These are phyloP conservation scores for Cymbopogon flexuosus DNA, from an alignment of 202 grass and related monocot genomes.

Conservation along the genomic window DNA sequence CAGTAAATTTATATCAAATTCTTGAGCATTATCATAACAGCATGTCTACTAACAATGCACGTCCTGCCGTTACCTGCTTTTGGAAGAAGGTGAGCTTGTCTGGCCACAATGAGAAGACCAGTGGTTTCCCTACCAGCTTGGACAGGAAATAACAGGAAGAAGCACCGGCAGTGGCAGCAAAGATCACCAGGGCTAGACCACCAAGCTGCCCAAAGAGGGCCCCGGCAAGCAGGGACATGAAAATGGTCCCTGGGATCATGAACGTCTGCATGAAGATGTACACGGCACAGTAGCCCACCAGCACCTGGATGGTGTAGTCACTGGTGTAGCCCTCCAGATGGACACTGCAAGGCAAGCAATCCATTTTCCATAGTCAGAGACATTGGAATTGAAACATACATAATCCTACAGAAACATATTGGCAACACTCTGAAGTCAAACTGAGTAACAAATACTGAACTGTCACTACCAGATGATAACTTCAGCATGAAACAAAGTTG, in stretches of 20 bases:
- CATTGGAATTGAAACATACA: neutral
- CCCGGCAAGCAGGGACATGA: slow-evolving; percentile 92
- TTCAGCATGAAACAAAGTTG: neutral
- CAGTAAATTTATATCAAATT: too few relatives aligned
- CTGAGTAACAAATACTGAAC: neutral
- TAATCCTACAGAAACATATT: neutral
- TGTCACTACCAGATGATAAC: neutral
- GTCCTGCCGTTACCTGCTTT: slow-evolving; percentile 57
- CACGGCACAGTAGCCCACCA: slow-evolving; percentile 77
- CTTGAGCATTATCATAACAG: neutral
- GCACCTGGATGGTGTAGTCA: slow-evolving; percentile 91
- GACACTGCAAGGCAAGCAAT: slow-evolving; percentile 47
- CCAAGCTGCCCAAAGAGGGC: slow-evolving; percentile 78
- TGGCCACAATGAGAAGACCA: slow-evolving; percentile 86
- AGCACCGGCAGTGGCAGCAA: slow-evolving; percentile 90
- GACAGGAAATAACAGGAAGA: slow-evolving; percentile 98
- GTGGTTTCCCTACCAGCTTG: slow-evolving; percentile 74
- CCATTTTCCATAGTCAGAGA: neutral
- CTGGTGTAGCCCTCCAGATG: slow-evolving; percentile 83
- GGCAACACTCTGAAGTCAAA: neutral
- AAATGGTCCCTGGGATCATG: slow-evolving; percentile 98
- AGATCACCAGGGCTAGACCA: slow-evolving; percentile 76
- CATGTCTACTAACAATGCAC: neutral
- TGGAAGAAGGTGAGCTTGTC: slow-evolving; percentile 93
- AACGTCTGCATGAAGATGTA: slow-evolving; percentile 99